Percentiles rank a stretch among this genome's conserved stretches.
phyloP scores from a whole-genome alignment of 2,329 filamentous ascomycete genomes.

The Nemania serpens region DNA sequence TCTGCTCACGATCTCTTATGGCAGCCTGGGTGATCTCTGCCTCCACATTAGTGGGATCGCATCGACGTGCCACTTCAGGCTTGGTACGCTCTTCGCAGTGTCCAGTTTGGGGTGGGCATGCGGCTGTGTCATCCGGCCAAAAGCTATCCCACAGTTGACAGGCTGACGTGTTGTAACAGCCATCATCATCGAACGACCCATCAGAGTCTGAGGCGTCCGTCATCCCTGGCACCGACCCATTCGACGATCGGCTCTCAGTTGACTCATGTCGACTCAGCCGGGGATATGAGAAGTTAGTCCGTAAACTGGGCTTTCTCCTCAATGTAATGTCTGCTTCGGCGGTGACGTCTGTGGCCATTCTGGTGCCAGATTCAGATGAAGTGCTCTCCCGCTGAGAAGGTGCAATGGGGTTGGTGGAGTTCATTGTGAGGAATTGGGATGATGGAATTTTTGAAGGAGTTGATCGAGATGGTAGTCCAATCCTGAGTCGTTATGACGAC shows the following conservation, averaged over 20 bases:
- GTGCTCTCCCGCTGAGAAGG: slow-evolving; percentile 19
- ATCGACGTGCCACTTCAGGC: slow-evolving; percentile 18
- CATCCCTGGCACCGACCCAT: slow-evolving; percentile 53
- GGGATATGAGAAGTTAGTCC: slow-evolving; percentile 45
- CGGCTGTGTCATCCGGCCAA: slow-evolving; percentile 43
- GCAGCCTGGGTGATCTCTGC: slow-evolving; percentile 36
- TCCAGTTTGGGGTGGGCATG: slow-evolving; percentile 23
- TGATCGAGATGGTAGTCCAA: slow-evolving; percentile 29
- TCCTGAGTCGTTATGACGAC: slow-evolving; percentile 34
- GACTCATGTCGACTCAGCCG: slow-evolving; percentile 37
- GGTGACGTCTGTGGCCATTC: slow-evolving; percentile 24
- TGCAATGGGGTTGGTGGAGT: slow-evolving; percentile 28
- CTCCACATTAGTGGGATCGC: slow-evolving; percentile 27
- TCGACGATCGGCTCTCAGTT: slow-evolving; percentile 47
- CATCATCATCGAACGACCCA: slow-evolving; percentile 55
- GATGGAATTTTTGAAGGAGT: slow-evolving; percentile 10
- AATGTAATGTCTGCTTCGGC: slow-evolving; percentile 8
- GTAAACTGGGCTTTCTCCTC: slow-evolving; percentile 32
- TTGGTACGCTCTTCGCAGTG: slow-evolving; percentile 31
- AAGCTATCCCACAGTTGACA: slow-evolving; percentile 58
- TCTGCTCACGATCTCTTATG: slow-evolving; percentile 23
- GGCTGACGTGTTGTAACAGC: slow-evolving; percentile 51
- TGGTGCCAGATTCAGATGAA: slow-evolving; percentile 1
- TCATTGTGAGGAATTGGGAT: slow-evolving; percentile 31
- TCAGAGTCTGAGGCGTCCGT: slow-evolving; percentile 60